Evolutionary conservation across 257 asterid species (phyloP).

Genomic region (Ajuga chamaepitys): DNA sequence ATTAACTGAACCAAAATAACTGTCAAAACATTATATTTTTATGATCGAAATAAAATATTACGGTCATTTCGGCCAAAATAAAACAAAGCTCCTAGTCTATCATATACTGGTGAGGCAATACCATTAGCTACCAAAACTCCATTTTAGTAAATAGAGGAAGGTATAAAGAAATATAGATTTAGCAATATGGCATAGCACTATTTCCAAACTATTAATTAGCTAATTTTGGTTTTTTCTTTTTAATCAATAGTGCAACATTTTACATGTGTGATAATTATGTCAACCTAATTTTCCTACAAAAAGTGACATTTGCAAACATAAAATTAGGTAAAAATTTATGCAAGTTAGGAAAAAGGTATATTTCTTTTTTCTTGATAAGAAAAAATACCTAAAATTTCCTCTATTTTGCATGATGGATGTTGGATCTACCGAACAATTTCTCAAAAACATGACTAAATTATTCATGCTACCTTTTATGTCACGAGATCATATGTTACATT

Average conservation of each 20-base stretch:
- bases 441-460: neutral
- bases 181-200: too few species aligned
- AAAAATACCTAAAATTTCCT: slow-evolving; percentile 20
- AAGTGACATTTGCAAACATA: neutral
- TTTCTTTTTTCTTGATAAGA: neutral
- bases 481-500: too few species aligned
- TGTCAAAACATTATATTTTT: too few species aligned
- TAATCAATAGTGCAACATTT: neutral
- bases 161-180: too few species aligned
- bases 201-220: too few species aligned
- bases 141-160: too few species aligned
- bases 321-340: slow-evolving; percentile 22
- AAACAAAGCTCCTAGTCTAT: too few species aligned
- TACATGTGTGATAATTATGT: slow-evolving; percentile 11
- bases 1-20: too few species aligned
- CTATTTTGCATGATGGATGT: slow-evolving; percentile 22
- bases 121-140: too few species aligned
- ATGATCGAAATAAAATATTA: too few species aligned
- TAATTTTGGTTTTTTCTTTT: neutral
- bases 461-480: slow-evolving; percentile 7
- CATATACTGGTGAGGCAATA: too few species aligned
- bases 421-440: slow-evolving; percentile 28
- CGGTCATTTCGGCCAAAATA: too few species aligned
- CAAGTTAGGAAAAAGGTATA: slow-evolving; percentile 17
- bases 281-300: slow-evolving; percentile 18